Base-by-base conservation (phyloP, 345 rosid genomes). In the Conringia planisiliqua region DNA sequence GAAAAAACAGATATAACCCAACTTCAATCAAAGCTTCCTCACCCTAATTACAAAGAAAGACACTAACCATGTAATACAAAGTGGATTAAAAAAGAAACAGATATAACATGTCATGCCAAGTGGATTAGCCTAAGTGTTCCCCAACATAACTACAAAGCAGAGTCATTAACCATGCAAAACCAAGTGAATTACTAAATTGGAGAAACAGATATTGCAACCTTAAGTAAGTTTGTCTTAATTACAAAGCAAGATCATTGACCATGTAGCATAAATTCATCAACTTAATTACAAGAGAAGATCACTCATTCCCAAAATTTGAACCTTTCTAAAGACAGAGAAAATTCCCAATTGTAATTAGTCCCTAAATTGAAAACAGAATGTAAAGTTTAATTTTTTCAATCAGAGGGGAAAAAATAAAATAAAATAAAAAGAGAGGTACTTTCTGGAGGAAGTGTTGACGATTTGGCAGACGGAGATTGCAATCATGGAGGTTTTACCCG, bases 401-500 rank as follows among this genome's bases (percentile, higher is more conserved):
- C 12, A 2, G 12, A 36, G 12, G 40, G 40, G 3, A 36, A 36
- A 7, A n/a, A n/a, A n/a, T n/a, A n/a, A n/a, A n/a, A n/a, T n/a
- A n/a, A n/a, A n/a, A n/a, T 4, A 5, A 3, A 20, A 47, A 22
- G 46, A 9, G 54, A 66, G 84, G 6, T 78, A 91, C 97, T 90
- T 93, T 79, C 87, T 82, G 72, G 76, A 78, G 17, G 91, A 65
- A 26, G 88, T 84, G 62, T 92, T 92, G 68, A 88, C 84, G 54
- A 86, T 73, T 75, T 95, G 99, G 74, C 98, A 92, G 55, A 85
- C 98, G 29, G 96, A 75, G 82, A 95, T 90, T 1, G 96, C 94
- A 76, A 95, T 90, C 99, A 95, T 92, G 74, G 97, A 87, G 72
- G 96, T 92, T 85, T 95, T 95, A 4, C 98, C 98, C 0, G 97